phyloP scores from a whole-genome alignment of 306 rosid species.

The Sesbania bispinosa region DNA sequence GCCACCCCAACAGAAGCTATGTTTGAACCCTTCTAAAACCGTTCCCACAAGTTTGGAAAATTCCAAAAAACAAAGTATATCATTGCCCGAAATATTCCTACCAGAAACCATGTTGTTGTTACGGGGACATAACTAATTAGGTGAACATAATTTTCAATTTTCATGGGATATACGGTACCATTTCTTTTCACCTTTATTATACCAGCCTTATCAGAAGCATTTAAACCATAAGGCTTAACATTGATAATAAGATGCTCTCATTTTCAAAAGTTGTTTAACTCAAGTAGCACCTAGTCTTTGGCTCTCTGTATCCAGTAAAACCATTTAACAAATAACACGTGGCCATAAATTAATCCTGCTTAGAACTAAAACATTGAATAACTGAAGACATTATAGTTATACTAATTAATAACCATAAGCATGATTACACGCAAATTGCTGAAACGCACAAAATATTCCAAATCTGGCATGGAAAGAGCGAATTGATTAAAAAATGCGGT shows the following conservation, averaged over 20 bases:
- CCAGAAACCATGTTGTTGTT: background rate
- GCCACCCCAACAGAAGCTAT: background rate
- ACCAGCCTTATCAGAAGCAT: background rate
- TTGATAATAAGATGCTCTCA: background rate
- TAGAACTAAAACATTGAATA: background rate
- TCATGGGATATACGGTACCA: background rate
- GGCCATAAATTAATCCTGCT: background rate
- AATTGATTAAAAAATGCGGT: background rate
- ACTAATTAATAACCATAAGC: conserved; percentile 8
- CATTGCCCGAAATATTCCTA: background rate
- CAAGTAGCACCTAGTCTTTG: too few relatives aligned
- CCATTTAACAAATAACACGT: background rate
- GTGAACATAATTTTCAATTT: background rate
- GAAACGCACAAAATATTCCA: background rate
- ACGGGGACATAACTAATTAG: background rate
- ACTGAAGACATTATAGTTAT: background rate
- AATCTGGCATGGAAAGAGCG: background rate
- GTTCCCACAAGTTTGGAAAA: background rate
- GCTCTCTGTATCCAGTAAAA: too few relatives aligned
- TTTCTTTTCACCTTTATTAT: background rate
- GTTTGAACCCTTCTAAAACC: background rate
- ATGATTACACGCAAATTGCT: background rate
- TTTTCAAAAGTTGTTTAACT: background rate
- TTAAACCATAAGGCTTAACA: background rate
- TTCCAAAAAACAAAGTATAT: background rate